Conservation (phyloP, 2,329 filamentous ascomycete species). For the Cordyceps javanica region DNA sequence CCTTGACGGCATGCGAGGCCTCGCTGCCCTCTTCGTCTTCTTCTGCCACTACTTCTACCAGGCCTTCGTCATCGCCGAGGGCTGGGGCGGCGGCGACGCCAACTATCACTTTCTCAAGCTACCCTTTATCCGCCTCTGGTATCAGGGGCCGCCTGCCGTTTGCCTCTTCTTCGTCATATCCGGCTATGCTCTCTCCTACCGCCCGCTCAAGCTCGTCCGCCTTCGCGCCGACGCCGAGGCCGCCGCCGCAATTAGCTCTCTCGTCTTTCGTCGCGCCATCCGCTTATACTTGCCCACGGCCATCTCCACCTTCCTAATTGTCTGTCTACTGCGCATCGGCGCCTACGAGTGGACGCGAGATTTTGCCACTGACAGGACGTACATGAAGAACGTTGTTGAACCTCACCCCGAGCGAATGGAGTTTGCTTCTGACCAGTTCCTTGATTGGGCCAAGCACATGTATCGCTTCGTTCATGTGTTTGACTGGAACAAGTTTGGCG, state of each 20-base stretch:
- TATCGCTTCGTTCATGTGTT: constrained; percentile 46
- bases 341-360: constrained; percentile 42
- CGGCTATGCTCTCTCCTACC: constrained; percentile 43
- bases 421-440: constrained; percentile 33
- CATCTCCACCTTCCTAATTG: constrained; percentile 43
- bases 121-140: constrained; percentile 48
- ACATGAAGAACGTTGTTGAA: constrained; percentile 44
- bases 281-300: constrained; percentile 47
- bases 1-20: constrained; percentile 51
- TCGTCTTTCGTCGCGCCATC: constrained; percentile 45
- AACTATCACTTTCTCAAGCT: constrained; percentile 45
- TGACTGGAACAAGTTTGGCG: constrained; percentile 42
- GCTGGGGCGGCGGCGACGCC: constrained; percentile 38
- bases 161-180: constrained; percentile 56
- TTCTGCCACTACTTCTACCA: constrained; percentile 53
- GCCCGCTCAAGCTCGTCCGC: constrained; percentile 27
- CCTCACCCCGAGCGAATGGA: constrained; percentile 36
- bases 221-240: constrained; percentile 31
- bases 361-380: constrained; percentile 37
- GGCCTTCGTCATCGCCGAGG: constrained; percentile 44
- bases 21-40: constrained; percentile 50
- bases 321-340: constrained; percentile 38
- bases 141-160: constrained; percentile 50
- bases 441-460: constrained; percentile 42
- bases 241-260: constrained; percentile 39